Evolutionary conservation across 768 basidiomycete species (phyloP).

Genomic region (Boletus vinaceobasis): DNA sequence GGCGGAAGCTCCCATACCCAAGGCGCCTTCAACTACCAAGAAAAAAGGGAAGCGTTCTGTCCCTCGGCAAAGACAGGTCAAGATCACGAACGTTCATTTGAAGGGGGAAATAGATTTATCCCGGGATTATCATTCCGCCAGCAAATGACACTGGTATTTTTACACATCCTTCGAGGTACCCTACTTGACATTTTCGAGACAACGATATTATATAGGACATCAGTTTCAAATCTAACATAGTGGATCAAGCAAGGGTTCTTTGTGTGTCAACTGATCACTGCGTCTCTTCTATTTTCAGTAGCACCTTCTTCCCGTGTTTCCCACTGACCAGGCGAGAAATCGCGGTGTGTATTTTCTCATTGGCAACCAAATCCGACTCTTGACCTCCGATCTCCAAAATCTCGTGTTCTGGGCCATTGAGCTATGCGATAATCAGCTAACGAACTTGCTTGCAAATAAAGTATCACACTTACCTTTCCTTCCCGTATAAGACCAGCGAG

Average conservation of each 20-base stretch:
- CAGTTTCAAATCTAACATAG: not conserved
- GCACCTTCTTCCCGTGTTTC: slow-evolving; percentile 46
- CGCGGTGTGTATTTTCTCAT: slow-evolving; percentile 30
- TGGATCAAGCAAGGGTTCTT: not conserved
- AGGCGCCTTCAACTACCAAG: slow-evolving; percentile 57
- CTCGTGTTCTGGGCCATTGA: slow-evolving; percentile 67
- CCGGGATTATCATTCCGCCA: slow-evolving; percentile 53
- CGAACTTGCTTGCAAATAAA: not conserved
- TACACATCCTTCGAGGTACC: not conserved
- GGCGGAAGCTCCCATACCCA: slow-evolving; percentile 54
- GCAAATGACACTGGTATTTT: slow-evolving; percentile 11
- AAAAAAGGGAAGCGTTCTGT: slow-evolving; percentile 81
- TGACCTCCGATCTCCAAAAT: slow-evolving; percentile 50
- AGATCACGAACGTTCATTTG: slow-evolving; percentile 87
- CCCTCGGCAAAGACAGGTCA: slow-evolving; percentile 68
- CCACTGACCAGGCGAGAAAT: slow-evolving; percentile 37
- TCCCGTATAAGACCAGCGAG: slow-evolving; percentile 52
- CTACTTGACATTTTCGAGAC: not conserved
- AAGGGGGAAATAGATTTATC: slow-evolving; percentile 84
- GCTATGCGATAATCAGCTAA: slow-evolving; percentile 37
- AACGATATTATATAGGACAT: not conserved
- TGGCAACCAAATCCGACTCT: slow-evolving; percentile 38
- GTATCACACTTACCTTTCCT: slow-evolving; percentile 44
- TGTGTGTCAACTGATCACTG: not conserved
- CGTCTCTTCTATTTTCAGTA: slow-evolving; percentile 39